phyloP scores from a whole-genome alignment of 2,329 filamentous ascomycete species.

The Ophiostoma ips region DNA sequence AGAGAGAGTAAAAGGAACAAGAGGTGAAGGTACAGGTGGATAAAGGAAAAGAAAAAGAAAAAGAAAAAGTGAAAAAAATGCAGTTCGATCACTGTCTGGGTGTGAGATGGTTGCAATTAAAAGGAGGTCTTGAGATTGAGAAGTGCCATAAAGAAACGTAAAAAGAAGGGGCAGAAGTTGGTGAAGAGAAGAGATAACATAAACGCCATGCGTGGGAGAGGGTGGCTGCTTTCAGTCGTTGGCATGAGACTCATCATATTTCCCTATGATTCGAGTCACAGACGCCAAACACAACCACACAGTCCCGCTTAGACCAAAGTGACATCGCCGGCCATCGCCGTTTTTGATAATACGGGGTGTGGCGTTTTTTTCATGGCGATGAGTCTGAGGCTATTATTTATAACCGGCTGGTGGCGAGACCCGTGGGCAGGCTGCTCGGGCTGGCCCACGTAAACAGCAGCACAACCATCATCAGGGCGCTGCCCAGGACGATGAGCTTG shows the following conservation, averaged over 20 bases:
- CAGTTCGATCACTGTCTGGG: no score
- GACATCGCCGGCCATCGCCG: background rate
- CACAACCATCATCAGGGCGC: constrained; percentile 51
- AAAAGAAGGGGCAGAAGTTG: background rate
- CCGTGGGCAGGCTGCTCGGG: constrained; percentile 9
- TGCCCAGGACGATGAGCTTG: constrained; percentile 58
- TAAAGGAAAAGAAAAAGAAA: no score
- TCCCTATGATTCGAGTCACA: background rate
- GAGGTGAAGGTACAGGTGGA: no score
- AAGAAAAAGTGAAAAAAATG: no score
- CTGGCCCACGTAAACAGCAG: constrained; percentile 42
- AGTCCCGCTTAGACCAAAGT: background rate
- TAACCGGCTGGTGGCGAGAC: constrained; percentile 3
- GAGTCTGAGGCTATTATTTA: background rate
- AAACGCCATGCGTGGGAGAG: background rate
- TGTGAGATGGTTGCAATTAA: background rate
- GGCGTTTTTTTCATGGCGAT: background rate
- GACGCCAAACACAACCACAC: no score
- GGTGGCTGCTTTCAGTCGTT: background rate
- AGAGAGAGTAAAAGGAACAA: background rate
- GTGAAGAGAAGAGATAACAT: background rate
- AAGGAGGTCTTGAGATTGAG: background rate
- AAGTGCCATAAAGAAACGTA: background rate
- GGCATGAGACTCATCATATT: background rate
- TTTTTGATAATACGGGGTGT: background rate